Conservation (phyloP, 768 basidiomycete genomes). For the Aureoboletus auriporus region DNA sequence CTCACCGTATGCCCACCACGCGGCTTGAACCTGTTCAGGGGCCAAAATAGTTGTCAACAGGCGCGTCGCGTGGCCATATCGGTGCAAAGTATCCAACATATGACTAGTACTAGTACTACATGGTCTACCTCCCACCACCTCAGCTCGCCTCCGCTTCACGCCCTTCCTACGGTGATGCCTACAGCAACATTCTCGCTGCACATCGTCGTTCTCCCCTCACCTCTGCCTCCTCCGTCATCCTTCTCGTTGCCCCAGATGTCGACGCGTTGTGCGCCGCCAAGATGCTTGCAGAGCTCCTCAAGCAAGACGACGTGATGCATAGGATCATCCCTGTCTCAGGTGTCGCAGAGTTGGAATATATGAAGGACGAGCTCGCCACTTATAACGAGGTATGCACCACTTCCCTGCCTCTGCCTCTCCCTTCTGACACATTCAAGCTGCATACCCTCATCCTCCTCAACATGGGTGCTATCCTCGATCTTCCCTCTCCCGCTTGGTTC, state of each 20-base stretch:
- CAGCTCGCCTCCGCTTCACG: constrained; percentile 55
- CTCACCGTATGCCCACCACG: constrained; percentile 24
- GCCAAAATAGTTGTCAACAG: constrained; percentile 19
- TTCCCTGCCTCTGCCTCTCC: neutral
- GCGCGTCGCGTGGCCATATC: neutral
- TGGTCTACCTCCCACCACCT: constrained; percentile 73
- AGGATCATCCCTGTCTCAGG: constrained; percentile 87
- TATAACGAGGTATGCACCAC: constrained; percentile 59
- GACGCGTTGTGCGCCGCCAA: constrained; percentile 89
- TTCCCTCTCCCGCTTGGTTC: constrained; percentile 72
- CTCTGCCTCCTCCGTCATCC: constrained; percentile 78
- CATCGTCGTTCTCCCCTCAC: constrained; percentile 72
- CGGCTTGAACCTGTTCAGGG: constrained; percentile 16
- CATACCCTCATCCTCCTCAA: constrained; percentile 90
- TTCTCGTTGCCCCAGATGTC: constrained; percentile 86
- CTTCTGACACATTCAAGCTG: constrained; percentile 42
- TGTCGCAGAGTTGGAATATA: constrained; percentile 65
- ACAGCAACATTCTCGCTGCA: constrained; percentile 63
- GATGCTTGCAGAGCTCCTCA: constrained; percentile 86
- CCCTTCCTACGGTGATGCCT: constrained; percentile 70
- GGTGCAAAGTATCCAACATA: too few species aligned
- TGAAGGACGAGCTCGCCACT: constrained; percentile 60
- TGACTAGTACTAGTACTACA: constrained; percentile 15
- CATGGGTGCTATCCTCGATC: constrained; percentile 85
- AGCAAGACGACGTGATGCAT: constrained; percentile 91